Percentiles rank a stretch among this genome's conserved stretches.
Evolutionary conservation across 73 alveolate genomes (phyloP).

Genomic region (Diophrys sp.): DNA sequence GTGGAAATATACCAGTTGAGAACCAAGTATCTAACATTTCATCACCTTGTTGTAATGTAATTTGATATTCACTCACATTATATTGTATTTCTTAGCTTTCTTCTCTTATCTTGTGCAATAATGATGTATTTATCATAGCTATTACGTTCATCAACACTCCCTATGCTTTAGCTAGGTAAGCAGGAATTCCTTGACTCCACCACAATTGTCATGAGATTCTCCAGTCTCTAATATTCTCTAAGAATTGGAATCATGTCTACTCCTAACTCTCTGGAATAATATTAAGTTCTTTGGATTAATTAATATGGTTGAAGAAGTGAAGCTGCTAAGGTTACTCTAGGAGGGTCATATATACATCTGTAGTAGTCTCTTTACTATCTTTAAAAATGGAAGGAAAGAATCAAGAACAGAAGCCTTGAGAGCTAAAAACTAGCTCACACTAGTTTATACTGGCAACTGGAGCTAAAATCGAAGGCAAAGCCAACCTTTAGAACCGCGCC

Average conservation of each 20-base stretch:
- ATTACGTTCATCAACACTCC: slow-evolving; percentile 82
- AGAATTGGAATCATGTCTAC: slow-evolving; percentile 85
- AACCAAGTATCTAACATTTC: slow-evolving; percentile 99
- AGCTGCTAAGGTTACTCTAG: too few relatives aligned
- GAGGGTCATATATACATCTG: too few relatives aligned
- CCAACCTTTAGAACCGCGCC: too few relatives aligned
- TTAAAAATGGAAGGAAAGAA: too few relatives aligned
- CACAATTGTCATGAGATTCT: slow-evolving; percentile 96
- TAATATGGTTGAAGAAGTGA: too few relatives aligned
- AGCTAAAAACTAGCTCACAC: too few relatives aligned
- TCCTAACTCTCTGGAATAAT: slow-evolving; percentile 85
- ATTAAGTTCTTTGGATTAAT: too few relatives aligned
- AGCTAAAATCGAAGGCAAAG: too few relatives aligned
- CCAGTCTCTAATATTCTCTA: slow-evolving; percentile 94
- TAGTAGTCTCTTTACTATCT: too few relatives aligned
- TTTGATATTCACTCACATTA: slow-evolving; percentile 65
- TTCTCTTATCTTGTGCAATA: slow-evolving; percentile 84
- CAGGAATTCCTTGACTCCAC: slow-evolving; percentile 99
- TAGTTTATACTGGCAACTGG: too few relatives aligned
- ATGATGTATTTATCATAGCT: slow-evolving; percentile 82
- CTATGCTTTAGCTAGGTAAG: slow-evolving; percentile 83
- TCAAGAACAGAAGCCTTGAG: too few relatives aligned
- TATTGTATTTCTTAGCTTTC: slow-evolving; percentile 77
- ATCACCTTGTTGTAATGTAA: slow-evolving; percentile 74
- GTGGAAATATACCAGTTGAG: slow-evolving; percentile 98